These are phyloP conservation scores for Fusarium brevicatenulatum DNA, from an alignment of 2,329 filamentous ascomycete species.

Conservation along the genomic window DNA sequence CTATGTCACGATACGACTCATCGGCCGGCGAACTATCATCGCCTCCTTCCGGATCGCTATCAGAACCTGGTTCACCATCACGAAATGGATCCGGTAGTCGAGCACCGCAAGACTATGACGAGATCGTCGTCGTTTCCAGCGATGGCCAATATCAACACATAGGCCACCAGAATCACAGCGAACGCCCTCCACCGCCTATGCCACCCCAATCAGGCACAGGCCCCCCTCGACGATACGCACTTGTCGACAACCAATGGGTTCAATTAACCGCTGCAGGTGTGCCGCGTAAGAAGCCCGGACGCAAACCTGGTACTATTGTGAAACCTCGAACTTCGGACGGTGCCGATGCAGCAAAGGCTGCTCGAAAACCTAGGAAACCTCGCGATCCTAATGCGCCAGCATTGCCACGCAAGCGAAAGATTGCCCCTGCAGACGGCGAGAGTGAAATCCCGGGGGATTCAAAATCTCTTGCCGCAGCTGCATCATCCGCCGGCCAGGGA, in stretches of 20 bases:
- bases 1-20: constrained; percentile 57
- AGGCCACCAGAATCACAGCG: constrained; percentile 33
- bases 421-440: constrained; percentile 53
- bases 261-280: constrained; percentile 67
- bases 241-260: constrained; percentile 55
- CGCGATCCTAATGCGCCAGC: constrained; percentile 68
- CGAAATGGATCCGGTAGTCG: constrained; percentile 45
- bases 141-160: constrained; percentile 44
- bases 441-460: constrained; percentile 50
- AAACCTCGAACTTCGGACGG: constrained; percentile 56
- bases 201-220: constrained; percentile 38
- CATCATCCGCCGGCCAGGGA: constrained; percentile 34
- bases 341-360: constrained; percentile 55
- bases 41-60: constrained; percentile 61
- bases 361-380: constrained; percentile 64
- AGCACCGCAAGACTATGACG: constrained; percentile 55
- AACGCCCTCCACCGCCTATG: constrained; percentile 37
- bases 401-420: constrained; percentile 65
- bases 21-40: constrained; percentile 62
- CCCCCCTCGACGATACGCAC: constrained; percentile 47
- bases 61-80: constrained; percentile 60
- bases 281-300: constrained; percentile 71
- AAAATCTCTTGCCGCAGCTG: constrained; percentile 48
- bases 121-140: constrained; percentile 58
- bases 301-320: constrained; percentile 68